A percentile compares a stretch with the other conserved stretches of the same genome.
These are phyloP conservation scores for Pleurotus pulmonarius DNA, from an alignment of 768 basidiomycete species.

Conservation along the genomic window DNA sequence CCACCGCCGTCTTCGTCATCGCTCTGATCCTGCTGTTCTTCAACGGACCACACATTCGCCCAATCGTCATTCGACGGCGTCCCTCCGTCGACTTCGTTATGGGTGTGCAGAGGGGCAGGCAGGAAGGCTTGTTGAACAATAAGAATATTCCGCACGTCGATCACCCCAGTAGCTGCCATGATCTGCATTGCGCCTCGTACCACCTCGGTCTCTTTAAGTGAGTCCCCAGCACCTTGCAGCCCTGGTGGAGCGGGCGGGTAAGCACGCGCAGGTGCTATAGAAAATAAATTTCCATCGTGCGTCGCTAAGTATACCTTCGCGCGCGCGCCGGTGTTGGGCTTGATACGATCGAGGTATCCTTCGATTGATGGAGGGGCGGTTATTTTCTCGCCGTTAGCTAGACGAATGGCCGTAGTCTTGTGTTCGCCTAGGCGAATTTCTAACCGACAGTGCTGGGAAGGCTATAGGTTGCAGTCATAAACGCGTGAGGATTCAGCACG, in stretches of 20 bases:
- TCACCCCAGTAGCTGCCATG: slow-evolving; percentile 57
- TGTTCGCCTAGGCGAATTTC: slow-evolving; percentile 80
- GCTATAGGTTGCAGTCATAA: not conserved
- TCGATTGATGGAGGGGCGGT: slow-evolving; percentile 81
- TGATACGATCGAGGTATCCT: slow-evolving; percentile 78
- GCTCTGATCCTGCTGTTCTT: slow-evolving; percentile 31
- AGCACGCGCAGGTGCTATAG: slow-evolving; percentile 44
- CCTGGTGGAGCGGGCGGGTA: slow-evolving; percentile 73
- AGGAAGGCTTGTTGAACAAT: slow-evolving; percentile 64
- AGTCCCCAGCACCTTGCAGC: slow-evolving; percentile 25
- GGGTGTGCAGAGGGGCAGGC: slow-evolving; percentile 29
- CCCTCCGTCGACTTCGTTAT: slow-evolving; percentile 26
- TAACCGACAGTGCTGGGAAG: slow-evolving; percentile 39
- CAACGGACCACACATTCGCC: slow-evolving; percentile 27
- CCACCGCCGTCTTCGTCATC: slow-evolving; percentile 63
- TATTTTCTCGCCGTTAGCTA: slow-evolving; percentile 45
- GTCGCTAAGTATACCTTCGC: slow-evolving; percentile 66
- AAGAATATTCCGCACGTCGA: slow-evolving; percentile 70
- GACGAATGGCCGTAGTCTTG: slow-evolving; percentile 41
- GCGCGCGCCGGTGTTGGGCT: slow-evolving; percentile 50
- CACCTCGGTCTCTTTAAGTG: slow-evolving; percentile 50
- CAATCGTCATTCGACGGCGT: slow-evolving; percentile 26
- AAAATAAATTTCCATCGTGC: slow-evolving; percentile 73
- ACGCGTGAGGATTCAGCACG: not conserved
- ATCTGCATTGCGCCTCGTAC: slow-evolving; percentile 64